Evolutionary conservation across 768 basidiomycete species (phyloP).

Genomic region (Pleurotus djamor): DNA sequence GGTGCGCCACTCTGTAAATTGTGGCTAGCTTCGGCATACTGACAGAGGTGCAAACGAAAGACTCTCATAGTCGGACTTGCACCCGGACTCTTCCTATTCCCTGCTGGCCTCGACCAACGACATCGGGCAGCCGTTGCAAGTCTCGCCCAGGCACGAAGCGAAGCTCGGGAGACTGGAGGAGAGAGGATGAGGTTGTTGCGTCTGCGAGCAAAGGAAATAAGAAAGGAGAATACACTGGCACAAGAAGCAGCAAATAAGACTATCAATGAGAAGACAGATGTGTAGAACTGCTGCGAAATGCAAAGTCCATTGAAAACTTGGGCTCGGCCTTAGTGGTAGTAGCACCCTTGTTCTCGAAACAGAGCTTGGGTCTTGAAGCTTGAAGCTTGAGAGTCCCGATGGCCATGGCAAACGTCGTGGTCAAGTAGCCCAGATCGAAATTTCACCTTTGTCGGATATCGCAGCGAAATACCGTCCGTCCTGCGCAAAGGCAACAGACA

Average conservation of each 20-base stretch:
- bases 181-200: slow-evolving; percentile 51
- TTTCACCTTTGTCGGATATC: too few relatives aligned
- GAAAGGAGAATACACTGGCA: background rate
- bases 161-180: slow-evolving; percentile 53
- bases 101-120: slow-evolving; percentile 32
- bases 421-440: too few relatives aligned
- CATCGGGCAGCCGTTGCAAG: slow-evolving; percentile 56
- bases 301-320: too few relatives aligned
- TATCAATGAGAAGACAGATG: background rate
- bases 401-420: too few relatives aligned
- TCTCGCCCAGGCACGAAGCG: slow-evolving; percentile 55
- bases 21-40: background rate
- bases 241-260: background rate
- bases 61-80: slow-evolving; percentile 42
- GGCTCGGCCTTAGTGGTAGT: too few relatives aligned
- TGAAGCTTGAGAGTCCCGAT: too few relatives aligned
- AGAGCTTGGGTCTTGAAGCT: too few relatives aligned
- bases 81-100: slow-evolving; percentile 36
- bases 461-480: too few relatives aligned
- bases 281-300: too few relatives aligned
- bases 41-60: slow-evolving; percentile 19
- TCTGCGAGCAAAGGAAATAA: slow-evolving; percentile 42
- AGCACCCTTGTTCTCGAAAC: too few relatives aligned
- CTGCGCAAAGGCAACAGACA: too few relatives aligned
- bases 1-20: slow-evolving; percentile 30